Conservation (phyloP, 1,139 yeast species). For the Groenewaldozyma sp. region DNA sequence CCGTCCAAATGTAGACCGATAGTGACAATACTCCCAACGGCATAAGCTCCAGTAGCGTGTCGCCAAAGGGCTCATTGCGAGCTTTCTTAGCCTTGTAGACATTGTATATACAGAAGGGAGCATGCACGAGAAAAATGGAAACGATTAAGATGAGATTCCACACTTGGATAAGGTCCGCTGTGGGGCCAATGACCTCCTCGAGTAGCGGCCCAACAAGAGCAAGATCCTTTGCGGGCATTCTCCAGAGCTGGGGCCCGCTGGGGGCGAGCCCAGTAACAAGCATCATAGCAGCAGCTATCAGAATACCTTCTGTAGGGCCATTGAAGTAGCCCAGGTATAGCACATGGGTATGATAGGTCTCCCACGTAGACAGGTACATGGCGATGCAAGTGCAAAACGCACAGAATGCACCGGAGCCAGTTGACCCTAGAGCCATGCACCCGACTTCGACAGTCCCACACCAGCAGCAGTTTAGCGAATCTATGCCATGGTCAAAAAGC, state of each 20-base stretch:
- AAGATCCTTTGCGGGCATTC: constrained; percentile 21
- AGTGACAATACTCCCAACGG: constrained; percentile 26
- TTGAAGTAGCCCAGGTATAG: constrained; percentile 58
- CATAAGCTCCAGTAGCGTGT: constrained; percentile 30
- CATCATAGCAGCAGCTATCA: constrained; percentile 48
- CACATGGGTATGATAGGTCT: constrained; percentile 67
- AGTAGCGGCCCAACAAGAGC: constrained; percentile 8
- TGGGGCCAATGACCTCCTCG: constrained; percentile 15
- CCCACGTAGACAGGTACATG: constrained; percentile 73
- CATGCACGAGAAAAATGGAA: constrained; percentile 43
- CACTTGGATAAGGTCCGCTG: constrained; percentile 26
- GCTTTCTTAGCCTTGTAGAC: constrained; percentile 44
- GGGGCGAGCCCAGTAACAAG: constrained; percentile 45
- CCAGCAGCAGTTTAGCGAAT: constrained; percentile 53
- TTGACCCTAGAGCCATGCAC: constrained; percentile 34
- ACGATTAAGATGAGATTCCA: constrained; percentile 35
- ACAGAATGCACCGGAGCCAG: constrained; percentile 36
- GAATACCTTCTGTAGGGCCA: constrained; percentile 76
- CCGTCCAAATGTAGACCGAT: constrained; percentile 29
- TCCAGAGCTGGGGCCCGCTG: constrained; percentile 56
- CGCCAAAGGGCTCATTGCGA: constrained; percentile 35
- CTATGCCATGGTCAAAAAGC: constrained; percentile 73
- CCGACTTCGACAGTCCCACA: constrained; percentile 34
- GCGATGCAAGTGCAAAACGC: constrained; percentile 61
- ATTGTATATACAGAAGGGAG: constrained; percentile 44